phyloP scores from a whole-genome alignment of 176 grass and related monocot species.

The Oryza glumipatula region DNA sequence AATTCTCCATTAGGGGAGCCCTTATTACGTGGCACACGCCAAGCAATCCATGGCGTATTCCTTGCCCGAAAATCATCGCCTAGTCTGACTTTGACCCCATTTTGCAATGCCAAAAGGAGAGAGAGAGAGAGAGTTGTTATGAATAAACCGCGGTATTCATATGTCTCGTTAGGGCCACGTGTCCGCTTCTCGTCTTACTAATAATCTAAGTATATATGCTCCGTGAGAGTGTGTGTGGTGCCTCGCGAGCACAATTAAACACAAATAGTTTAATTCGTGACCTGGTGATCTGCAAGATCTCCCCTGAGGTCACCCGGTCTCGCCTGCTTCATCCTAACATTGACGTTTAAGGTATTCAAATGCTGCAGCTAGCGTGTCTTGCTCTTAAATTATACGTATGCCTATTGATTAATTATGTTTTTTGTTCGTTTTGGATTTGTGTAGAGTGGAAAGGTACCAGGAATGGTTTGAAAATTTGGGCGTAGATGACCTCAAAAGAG shows the following conservation, averaged over 20 bases:
- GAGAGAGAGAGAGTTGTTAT: background rate
- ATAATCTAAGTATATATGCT: background rate
- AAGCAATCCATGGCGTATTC: constrained; percentile 27
- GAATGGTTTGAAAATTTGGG: constrained; percentile 38
- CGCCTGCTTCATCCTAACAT: constrained; percentile 60
- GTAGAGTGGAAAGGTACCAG: background rate
- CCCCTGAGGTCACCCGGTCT: constrained; percentile 43
- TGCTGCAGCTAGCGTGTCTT: background rate
- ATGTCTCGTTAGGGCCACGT: background rate
- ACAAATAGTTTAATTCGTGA: background rate
- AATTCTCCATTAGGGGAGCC: constrained; percentile 1
- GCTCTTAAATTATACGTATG: background rate
- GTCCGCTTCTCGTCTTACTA: background rate
- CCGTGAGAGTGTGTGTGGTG: background rate
- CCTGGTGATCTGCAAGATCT: constrained; percentile 45
- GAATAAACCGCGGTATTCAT: background rate
- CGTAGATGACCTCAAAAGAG: background rate
- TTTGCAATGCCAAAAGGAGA: background rate
- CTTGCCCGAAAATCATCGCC: constrained; percentile 40
- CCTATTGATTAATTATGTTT: background rate
- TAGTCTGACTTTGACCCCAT: constrained; percentile 44
- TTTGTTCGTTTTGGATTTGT: constrained; percentile 9
- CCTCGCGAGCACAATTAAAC: background rate
- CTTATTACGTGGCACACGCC: constrained; percentile 29
- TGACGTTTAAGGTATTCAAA: constrained; percentile 45